Conservation (phyloP, 805 yeast genomes). For the Lipomyces oligophaga region DNA sequence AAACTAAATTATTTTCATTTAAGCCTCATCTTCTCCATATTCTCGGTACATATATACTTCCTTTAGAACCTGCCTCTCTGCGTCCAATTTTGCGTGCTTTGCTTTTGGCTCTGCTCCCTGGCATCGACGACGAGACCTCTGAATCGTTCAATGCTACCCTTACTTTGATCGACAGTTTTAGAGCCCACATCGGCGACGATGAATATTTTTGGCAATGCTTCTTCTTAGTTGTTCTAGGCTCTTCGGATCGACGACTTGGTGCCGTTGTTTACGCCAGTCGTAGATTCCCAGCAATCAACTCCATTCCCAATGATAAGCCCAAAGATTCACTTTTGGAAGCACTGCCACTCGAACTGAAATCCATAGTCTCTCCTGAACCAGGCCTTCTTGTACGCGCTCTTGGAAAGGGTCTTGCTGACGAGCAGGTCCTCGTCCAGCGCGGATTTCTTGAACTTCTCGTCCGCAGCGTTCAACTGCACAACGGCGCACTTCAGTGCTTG, state of each 20-base stretch:
- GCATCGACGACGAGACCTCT: slow-evolving; percentile 87
- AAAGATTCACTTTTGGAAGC: slow-evolving; percentile 28
- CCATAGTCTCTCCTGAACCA: slow-evolving; percentile 69
- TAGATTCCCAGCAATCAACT: slow-evolving; percentile 58
- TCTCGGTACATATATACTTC: slow-evolving; percentile 52
- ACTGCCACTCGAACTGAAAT: slow-evolving; percentile 50
- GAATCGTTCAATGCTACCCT: slow-evolving; percentile 69
- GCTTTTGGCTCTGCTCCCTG: slow-evolving; percentile 71
- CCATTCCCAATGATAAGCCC: slow-evolving; percentile 33
- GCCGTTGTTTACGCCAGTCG: slow-evolving; percentile 72
- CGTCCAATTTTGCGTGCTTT: slow-evolving; percentile 63
- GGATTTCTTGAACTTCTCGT: slow-evolving; percentile 82
- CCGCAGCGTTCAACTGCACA: slow-evolving; percentile 60
- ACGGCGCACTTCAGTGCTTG: slow-evolving; percentile 50
- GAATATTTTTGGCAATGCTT: slow-evolving; percentile 82
- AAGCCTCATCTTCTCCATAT: slow-evolving; percentile 63
- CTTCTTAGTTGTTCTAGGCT: slow-evolving; percentile 68
- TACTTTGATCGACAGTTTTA: slow-evolving; percentile 57
- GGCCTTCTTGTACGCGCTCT: slow-evolving; percentile 76
- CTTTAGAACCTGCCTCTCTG: slow-evolving; percentile 48
- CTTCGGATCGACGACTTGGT: slow-evolving; percentile 77
- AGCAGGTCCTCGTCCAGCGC: slow-evolving; percentile 69
- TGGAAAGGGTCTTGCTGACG: slow-evolving; percentile 62
- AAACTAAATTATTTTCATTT: not conserved
- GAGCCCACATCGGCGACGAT: slow-evolving; percentile 56